Base-by-base conservation (phyloP, 2,329 filamentous ascomycete species). In the Pseudogymnoascus sp. region DNA sequence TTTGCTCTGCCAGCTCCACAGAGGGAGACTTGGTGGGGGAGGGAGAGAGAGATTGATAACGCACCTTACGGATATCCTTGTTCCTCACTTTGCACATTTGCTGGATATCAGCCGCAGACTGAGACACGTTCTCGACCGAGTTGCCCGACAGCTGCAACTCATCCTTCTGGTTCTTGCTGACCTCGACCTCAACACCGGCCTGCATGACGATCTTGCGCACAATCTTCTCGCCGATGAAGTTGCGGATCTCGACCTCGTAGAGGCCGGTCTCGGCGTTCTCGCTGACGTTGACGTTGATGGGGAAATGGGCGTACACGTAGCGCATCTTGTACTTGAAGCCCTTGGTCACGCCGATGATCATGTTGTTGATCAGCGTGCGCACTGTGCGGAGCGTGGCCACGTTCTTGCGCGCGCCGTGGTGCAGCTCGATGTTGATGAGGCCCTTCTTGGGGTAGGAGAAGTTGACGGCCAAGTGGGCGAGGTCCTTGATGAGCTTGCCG, bases 271-370 rank as follows among this genome's bases (percentile, higher is more conserved):
- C 95, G 76, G 80, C 79, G 87, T 93, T 93, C 89, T 97, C 93
- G 76, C 96, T 92, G 73, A 99, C 81, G 86, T 97, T 97, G 84
- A 99, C 93, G 87, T 99, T 99, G 91, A 99, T 99, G 82, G 95
- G 95, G 79, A 99, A 99, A 89, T 99, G 95, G 79, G 95, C 95
- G 81, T 99, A 99, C 82, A 99, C 95, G 85, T 99, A 99, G 77
- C 96, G 91, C 93, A 99, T 97, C 91, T 99, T 99, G 90, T 99
- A 99, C 85, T 96, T 96, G 91, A 89, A 99, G 74, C 95, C 95
- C 86, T 93, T 96, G 79, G 95, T 99, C 72, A 99, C 95, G 80
- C 95, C 95, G 75, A 93, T 88, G 81, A 99, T 90, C 83, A 99
- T 80, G 89, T 99, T 99, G 87, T 96, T 91, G 86, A 99, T 96